Base-by-base conservation (phyloP, 2,329 filamentous ascomycete species). In the Verticillium longisporum region DNA sequence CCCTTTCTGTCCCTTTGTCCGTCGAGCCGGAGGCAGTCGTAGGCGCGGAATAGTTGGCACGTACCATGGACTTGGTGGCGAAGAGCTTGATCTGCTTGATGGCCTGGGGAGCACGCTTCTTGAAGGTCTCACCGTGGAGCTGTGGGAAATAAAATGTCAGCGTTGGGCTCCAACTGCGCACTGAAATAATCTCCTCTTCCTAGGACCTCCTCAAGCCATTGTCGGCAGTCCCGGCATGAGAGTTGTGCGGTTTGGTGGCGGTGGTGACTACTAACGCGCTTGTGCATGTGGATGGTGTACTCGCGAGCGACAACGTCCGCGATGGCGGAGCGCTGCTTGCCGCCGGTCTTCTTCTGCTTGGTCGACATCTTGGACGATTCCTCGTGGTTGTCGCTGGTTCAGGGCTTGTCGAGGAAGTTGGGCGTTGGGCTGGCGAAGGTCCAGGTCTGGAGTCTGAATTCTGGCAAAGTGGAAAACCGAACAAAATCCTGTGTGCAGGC, bases 211-310 rank as follows among this genome's bases (percentile, higher is more conserved):
- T 55, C 32, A 26, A 15, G 26, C 33, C 26, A 21, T 54, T 15
- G 45, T 45, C 38, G 41, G 56, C 26, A 18, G 38, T 45, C 38
- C 38, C 11, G 14, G 13, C 26, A 15, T 6, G n/a, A n/a, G 36
- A 31, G 56, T 41, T 36, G 18, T 31, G 56, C 7, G 21, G 56
- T 58, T 33, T 15, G 26, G 55, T 36, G 56, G 21, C 32, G 32
- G 7, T 45, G 64, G 62, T 55, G 34, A 60, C 57, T 65, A 65
- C 64, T 65, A 60, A 65, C 64, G 64, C 94, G 90, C 91, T 97
- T 98, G 91, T 99, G 95, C 74, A 99, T 85, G 88, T 99, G 94
- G 85, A 99, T 98, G 82, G 95, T 99, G 89, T 99, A 99, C 87
- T 99, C 96, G 87, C 95, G 92, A 75, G 95, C 89, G 80, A 99